Evolutionary conservation across 2,329 filamentous ascomycete genomes (phyloP).

Genomic region (Verticillium klebahnii): DNA sequence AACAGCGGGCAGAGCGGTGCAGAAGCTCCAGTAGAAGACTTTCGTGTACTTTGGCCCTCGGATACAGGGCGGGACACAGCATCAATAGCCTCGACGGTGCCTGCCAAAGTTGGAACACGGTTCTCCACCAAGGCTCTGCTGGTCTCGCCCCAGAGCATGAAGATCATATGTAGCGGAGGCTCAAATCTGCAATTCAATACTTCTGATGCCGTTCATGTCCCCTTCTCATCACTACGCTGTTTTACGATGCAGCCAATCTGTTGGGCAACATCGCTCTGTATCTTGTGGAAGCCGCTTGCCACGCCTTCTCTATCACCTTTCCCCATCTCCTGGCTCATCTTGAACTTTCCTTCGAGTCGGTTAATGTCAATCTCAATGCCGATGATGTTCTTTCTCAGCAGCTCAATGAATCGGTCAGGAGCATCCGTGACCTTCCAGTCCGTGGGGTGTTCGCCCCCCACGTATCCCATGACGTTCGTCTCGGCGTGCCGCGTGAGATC

Average conservation of each 20-base stretch:
- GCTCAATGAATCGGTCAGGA: constrained; percentile 47
- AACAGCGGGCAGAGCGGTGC: no score
- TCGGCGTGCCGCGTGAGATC: constrained; percentile 50
- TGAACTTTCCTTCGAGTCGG: constrained; percentile 55
- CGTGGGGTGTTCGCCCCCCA: constrained; percentile 25
- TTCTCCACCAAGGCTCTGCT: constrained; percentile 16
- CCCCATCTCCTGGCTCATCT: constrained; percentile 60
- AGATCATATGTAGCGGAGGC: no score
- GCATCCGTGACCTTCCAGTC: constrained; percentile 57
- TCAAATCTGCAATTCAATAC: no score
- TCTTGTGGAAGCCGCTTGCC: background rate
- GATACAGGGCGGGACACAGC: no score
- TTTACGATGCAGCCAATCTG: background rate
- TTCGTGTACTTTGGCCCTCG: no score
- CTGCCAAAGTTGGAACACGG: constrained; percentile 16
- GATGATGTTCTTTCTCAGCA: constrained; percentile 55
- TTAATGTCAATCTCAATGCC: constrained; percentile 56
- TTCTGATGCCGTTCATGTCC: background rate
- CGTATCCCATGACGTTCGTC: constrained; percentile 51
- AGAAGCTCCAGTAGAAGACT: no score
- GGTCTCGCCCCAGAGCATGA: no score
- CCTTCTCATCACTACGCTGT: background rate
- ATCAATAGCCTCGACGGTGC: background rate
- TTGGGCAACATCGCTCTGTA: background rate
- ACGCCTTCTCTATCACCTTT: constrained; percentile 5